Base-by-base conservation (phyloP, 1,139 yeast species). In the Diutina mesorugosa region DNA sequence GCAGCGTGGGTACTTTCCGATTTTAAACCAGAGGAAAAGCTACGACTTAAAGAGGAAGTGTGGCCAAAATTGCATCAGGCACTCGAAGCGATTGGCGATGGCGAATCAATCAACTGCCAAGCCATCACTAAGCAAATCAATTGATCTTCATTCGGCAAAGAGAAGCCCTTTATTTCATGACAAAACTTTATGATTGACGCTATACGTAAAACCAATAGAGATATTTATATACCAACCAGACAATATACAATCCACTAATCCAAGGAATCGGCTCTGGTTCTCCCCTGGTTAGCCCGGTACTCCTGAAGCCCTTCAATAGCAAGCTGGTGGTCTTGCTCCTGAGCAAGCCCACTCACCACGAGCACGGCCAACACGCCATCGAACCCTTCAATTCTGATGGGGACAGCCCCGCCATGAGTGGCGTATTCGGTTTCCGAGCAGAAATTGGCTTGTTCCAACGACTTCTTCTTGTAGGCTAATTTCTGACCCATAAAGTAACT, bases 321-420 rank as follows among this genome's bases (percentile, higher is more conserved):
- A 56, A 77, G 65, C 55, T 67, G 66, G 61, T 78, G 82, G 63
- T 78, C 83, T 56, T 77, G 71, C 45, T 71, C 72, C 60, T 77
- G 80, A 3, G 75, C 72, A 61, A 83, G 74, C 0, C 88, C 88
- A 65, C 85, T 79, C 47, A 83, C 75, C n/a, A 85, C 80, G 55
- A 82, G 70, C 2, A 81, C 77, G 1, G 79, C 89, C 47, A 80
- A 71, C 32, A 81, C 69, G 26, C 76, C 74, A 60, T 76, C 83
- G 47, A 70, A 65, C 32, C 72, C 72, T 12, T 67, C 66, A 18
- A 80, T 70, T 55, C 76, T 72, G 55, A 83, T 68, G 1, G 87
- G 87, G 56, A 83, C 76, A 56, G 82, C 80, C 52, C 88, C 88
- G 10, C 87, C 89, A 61, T 82, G 87, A 55, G 74, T 67, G 10